Percentiles rank a stretch among this genome's conserved stretches.
These are phyloP conservation scores for Aspergillus spinulosporus DNA, from an alignment of 2,329 filamentous ascomycete species.

Conservation along the genomic window DNA sequence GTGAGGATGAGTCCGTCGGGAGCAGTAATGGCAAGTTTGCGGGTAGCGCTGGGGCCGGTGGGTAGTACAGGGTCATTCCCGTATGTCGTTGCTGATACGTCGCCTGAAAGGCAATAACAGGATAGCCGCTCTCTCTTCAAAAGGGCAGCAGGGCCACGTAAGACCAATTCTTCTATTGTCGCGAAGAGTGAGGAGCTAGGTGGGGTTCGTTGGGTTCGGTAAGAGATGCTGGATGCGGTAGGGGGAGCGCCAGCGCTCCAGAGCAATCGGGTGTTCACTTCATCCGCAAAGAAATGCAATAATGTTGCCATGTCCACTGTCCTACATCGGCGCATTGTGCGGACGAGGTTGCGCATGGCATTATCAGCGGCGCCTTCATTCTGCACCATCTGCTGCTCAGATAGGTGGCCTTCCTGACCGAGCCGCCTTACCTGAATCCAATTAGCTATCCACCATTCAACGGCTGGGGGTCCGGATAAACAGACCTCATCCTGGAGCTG, in stretches of 20 bases:
- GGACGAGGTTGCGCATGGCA: slow-evolving; percentile 7
- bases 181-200: not conserved
- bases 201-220: not conserved
- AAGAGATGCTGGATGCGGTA: not conserved
- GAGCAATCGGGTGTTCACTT: slow-evolving; percentile 7
- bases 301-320: slow-evolving; percentile 10
- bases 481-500: slow-evolving; percentile 5
- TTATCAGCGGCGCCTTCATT: slow-evolving; percentile 18
- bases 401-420: not conserved
- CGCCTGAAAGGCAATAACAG: not conserved
- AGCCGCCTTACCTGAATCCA: not conserved
- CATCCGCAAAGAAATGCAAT: slow-evolving; percentile 10
- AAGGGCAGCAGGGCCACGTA: slow-evolving; percentile 7
- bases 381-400: not conserved
- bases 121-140: slow-evolving; percentile 10
- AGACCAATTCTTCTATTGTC: slow-evolving; percentile 8
- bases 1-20: not conserved
- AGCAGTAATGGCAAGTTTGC: not conserved
- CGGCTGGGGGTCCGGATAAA: not conserved
- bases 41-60: too few species aligned
- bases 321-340: slow-evolving; percentile 10
- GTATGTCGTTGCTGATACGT: not conserved
- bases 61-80: not conserved
- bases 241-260: not conserved
- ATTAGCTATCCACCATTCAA: not conserved